A percentile compares a stretch with the other conserved stretches of the same genome.
Conservation (phyloP, 2,329 filamentous ascomycete species). For the Huntiella decipiens region DNA sequence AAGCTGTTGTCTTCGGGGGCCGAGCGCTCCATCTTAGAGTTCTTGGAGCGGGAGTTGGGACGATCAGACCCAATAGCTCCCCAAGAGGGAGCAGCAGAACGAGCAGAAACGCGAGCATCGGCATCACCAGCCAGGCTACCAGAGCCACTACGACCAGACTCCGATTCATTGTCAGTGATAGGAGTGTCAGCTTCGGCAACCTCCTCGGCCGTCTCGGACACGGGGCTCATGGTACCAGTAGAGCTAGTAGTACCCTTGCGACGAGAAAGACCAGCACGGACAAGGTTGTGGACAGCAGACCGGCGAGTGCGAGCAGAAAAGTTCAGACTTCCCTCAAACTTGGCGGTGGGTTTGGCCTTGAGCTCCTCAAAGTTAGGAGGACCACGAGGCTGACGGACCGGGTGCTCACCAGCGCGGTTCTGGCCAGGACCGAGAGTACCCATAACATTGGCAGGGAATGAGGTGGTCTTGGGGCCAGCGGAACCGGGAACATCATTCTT, state of each 20-base stretch:
- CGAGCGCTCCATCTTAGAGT: slow-evolving; percentile 37
- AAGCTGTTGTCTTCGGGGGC: slow-evolving; percentile 39
- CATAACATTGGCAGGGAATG: slow-evolving; percentile 65
- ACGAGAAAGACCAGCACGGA: slow-evolving; percentile 73
- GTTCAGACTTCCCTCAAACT: slow-evolving; percentile 93
- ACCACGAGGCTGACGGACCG: slow-evolving; percentile 76
- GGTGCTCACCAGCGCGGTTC: slow-evolving; percentile 83
- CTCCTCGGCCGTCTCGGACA: slow-evolving; percentile 58
- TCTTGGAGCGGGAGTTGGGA: slow-evolving; percentile 39
- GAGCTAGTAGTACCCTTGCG: slow-evolving; percentile 56
- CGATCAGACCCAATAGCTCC: slow-evolving; percentile 76
- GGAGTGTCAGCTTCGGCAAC: slow-evolving; percentile 35
- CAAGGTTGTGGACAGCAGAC: slow-evolving; percentile 76
- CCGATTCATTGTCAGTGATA: slow-evolving; percentile 54
- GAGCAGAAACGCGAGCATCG: slow-evolving; percentile 48
- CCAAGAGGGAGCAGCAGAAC: slow-evolving; percentile 50
- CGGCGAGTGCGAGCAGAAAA: slow-evolving; percentile 85
- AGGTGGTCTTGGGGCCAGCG: slow-evolving; percentile 56
- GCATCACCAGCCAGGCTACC: slow-evolving; percentile 62
- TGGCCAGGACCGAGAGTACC: slow-evolving; percentile 87
- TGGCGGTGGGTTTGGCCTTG: slow-evolving; percentile 71
- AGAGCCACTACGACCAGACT: slow-evolving; percentile 52
- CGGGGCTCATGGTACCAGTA: slow-evolving; percentile 66
- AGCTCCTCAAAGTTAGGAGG: slow-evolving; percentile 87
- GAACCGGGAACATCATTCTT: slow-evolving; percentile 27